Evolutionary conservation across 2,329 filamentous ascomycete genomes (phyloP), one percentile per base, ranked within the genome.

Genomic region (Neofusicoccum parvum): DNA sequence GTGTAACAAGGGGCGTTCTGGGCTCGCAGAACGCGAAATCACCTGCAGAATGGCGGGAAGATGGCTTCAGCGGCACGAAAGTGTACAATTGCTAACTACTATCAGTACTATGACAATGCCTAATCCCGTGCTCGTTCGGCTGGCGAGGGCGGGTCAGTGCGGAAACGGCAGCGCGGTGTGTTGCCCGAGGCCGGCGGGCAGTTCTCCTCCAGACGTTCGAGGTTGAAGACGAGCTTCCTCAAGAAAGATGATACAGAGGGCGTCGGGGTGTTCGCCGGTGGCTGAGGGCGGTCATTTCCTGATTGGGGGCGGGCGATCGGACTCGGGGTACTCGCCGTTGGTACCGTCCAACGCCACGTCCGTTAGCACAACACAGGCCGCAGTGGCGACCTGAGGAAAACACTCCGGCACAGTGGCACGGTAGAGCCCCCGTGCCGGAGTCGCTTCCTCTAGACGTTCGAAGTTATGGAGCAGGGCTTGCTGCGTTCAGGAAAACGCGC

Each of bases 351-450:
- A 60, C 56, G 56, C 43, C 56, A 60, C 56, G 6, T n/a, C 37
- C 43, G 50, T 53, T 32, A 37, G 34, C 12, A 51, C 54, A 36
- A 46, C 41, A 36, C 54, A 17, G 34, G 20, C n/a, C 15, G 9
- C 17, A 11, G 50, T 41, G 34, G 34, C 51, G 51, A 54, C 12
- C 10, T 41, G 51, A 58, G 20, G 50, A 37, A 53, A 53, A 37
- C 15, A n/a, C 32, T 37, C 50, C 50, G 50, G 32, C 15, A 14
- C 50, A 15, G 32, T 14, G 50, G 50, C 3, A 14, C 17, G 51
- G 15, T 27, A 32, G 54, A 20, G 43, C 17, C 56, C 56, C 48
- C 56, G 56, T 60, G 56, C 48, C 56, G 56, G 56, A 60, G 56
- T 60, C 56, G 56, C 17, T 60, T 46, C 5, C 43, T 46, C 43